Evolutionary conservation across 352 stramenopile genomes (phyloP), one percentile per base, ranked within the genome.

Genomic region (Peronospora destructor): DNA sequence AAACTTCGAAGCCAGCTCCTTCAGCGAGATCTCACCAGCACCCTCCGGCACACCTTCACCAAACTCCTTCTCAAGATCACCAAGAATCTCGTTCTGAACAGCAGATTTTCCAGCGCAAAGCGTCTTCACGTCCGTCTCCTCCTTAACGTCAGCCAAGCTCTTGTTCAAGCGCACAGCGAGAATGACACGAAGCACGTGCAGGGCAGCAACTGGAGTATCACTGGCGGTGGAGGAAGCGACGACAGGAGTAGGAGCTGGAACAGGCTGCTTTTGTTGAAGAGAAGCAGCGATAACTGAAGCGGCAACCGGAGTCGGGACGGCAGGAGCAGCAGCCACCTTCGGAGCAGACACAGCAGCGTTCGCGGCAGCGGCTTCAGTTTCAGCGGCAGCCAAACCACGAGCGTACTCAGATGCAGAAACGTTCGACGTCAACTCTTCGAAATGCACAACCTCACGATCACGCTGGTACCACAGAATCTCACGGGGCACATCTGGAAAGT

Each of bases 61-160:
- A 17, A 95, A 94, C 49, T 95, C 85, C 58, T 90, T 89, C 49
- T 88, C 83, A 5, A 95, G 50, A 35, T 95, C 85, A 13, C 85
- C 85, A 38, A 91, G 69, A 36, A 94, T 87, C 47, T 95, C 85
- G 49, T 95, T 95, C 64, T 93, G 83, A 9, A 91, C 66, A 10
- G 85, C 85, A 32, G 77, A 91, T 56, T 95, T 94, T 33, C 85
- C 85, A 19, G 73, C 82, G 11, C 69, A 89, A 2, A 94, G 66
- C 10, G 71, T 81, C 64, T 93, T 89, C 12, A 95, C 66, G 25
- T 87, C 74, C 8, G 81, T 80, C 17, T 86, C 76, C 5, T 76
- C 71, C 28, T 68, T 76, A 29, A 95, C 73, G 33, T 92, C 79
- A 16, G 38, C 41, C 11, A 93, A 48, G 1, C 68, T 39, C 65